A percentile compares a stretch with the other conserved stretches of the same genome.
Conservation (phyloP, 495 filamentous ascomycete genomes). For the Neurospora sp. region DNA sequence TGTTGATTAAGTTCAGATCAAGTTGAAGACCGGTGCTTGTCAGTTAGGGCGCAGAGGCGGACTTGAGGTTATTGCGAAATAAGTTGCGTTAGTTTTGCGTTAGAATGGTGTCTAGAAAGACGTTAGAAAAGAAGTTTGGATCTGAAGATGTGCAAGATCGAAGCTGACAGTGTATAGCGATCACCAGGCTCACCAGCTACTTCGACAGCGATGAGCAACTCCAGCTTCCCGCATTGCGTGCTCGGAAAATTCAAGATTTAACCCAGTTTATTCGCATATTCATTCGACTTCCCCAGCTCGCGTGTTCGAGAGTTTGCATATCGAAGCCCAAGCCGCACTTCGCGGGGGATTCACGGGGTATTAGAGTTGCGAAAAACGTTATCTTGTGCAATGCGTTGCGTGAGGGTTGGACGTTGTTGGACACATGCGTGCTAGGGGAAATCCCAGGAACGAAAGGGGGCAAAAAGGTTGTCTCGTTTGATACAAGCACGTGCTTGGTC, state of each 20-base stretch:
- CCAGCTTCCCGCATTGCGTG: not conserved
- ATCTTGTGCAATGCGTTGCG: not conserved
- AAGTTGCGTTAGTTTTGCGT: not conserved
- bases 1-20: not conserved
- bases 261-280: too few species aligned
- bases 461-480: not conserved
- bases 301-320: not conserved
- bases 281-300: too few species aligned
- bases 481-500: not conserved
- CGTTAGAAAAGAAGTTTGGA: not conserved
- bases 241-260: not conserved
- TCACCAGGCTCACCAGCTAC: not conserved
- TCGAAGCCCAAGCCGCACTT: not conserved
- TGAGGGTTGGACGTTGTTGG: not conserved
- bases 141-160: not conserved
- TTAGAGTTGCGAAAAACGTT: not conserved
- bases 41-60: not conserved
- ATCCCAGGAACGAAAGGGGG: not conserved
- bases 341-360: not conserved
- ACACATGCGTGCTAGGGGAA: not conserved
- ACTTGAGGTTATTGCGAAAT: not conserved
- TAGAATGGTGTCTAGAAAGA: not conserved
- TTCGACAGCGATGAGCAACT: not conserved
- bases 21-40: not conserved
- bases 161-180: not conserved